Conservation (phyloP, 192 early-diverging fungal genomes). For the Coemansia sp. region DNA sequence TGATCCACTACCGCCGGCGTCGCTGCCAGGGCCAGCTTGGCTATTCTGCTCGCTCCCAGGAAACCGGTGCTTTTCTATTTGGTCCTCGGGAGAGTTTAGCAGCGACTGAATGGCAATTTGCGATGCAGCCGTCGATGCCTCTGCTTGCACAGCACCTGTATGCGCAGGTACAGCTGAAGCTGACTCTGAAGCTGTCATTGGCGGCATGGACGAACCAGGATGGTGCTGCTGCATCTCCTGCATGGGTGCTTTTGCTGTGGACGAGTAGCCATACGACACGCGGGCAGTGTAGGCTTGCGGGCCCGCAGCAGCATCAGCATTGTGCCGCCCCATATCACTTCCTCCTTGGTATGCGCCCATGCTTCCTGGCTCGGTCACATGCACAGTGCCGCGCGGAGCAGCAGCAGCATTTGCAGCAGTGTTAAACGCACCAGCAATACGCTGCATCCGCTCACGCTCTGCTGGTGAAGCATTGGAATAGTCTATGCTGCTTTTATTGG, state of each 20-base stretch:
- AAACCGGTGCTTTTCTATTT: not conserved
- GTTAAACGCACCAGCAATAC: constrained; percentile 2
- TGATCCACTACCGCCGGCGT: constrained; percentile 5
- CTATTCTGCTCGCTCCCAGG: constrained; percentile 10
- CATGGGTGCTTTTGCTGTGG: constrained; percentile 8
- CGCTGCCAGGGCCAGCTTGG: not conserved
- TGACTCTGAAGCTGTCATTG: not conserved
- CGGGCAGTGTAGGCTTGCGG: not conserved
- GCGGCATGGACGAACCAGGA: constrained; percentile 4
- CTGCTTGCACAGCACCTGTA: not conserved
- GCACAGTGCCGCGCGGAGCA: not conserved
- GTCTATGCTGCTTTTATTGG: constrained; percentile 3
- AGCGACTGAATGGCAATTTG: constrained; percentile 45
- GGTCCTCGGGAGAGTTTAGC: constrained; percentile 34
- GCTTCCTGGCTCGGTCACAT: constrained; percentile 35
- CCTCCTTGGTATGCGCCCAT: constrained; percentile 13
- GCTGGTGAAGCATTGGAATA: constrained; percentile 1
- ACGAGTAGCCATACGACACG: constrained; percentile 11
- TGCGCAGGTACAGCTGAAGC: not conserved
- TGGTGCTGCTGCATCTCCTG: constrained; percentile 49
- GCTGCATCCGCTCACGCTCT: constrained; percentile 7
- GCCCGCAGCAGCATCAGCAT: constrained; percentile 2
- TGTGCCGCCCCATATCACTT: not conserved
- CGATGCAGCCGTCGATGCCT: constrained; percentile 9
- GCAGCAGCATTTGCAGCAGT: not conserved